phyloP scores from a whole-genome alignment of 345 rosid species.

The Bruguiera parviflora region DNA sequence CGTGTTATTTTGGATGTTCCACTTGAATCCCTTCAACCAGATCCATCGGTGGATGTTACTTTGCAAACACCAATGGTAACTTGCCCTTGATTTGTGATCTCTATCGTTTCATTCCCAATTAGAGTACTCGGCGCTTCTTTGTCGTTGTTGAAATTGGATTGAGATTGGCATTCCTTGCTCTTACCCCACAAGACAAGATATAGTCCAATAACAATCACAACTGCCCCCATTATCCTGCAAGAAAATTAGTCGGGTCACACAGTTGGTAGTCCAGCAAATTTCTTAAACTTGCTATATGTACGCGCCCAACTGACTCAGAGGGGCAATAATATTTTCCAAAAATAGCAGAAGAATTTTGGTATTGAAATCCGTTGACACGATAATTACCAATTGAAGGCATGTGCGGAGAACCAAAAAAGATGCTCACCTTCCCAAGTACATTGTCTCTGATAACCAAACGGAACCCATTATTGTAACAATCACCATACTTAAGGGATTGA shows the following conservation, averaged over 20 bases:
- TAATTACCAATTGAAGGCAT: not conserved
- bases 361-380: too few species aligned
- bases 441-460: conserved; percentile 44
- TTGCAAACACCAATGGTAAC: not conserved
- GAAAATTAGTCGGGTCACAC: not conserved
- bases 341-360: too few species aligned
- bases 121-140: not conserved
- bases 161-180: conserved; percentile 45
- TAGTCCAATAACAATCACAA: conserved; percentile 59
- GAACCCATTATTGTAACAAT: conserved; percentile 61
- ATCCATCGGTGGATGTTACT: too few species aligned
- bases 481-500: conserved; percentile 59
- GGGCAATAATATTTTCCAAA: too few species aligned
- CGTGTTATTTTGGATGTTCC: too few species aligned
- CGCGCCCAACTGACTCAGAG: too few species aligned
- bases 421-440: conserved; percentile 48
- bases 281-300: not conserved
- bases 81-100: not conserved
- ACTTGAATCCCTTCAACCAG: too few species aligned
- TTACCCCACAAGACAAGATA: conserved; percentile 80
- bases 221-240: conserved; percentile 57
- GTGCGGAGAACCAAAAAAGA: not conserved
- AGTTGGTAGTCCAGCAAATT: not conserved
- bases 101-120: not conserved
- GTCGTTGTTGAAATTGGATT: conserved; percentile 3